Base-by-base conservation (phyloP, 768 basidiomycete species). In the Amanita molliuscula region DNA sequence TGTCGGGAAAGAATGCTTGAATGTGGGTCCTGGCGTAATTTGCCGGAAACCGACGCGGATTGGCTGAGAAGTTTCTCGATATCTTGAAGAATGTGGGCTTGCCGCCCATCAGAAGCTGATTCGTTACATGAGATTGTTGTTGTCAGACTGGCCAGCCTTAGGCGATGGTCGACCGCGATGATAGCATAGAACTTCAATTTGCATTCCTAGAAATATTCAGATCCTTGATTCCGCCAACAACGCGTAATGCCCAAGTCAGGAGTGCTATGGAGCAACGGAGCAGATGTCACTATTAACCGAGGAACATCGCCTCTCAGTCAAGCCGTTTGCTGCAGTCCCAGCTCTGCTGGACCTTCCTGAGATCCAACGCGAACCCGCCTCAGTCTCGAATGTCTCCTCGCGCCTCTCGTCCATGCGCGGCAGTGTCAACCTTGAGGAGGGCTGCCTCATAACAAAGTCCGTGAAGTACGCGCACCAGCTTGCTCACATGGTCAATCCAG, bases 391-490 rank as follows among this genome's bases (percentile, higher is more conserved):
- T 53, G 36, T 55, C 26, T 57, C 54, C 13, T 56, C 56, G 29
- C 37, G 33, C 16, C 23, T 8, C 29, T 33, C 33, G 10, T 33
- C 29, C 18, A 29, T 29, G 29, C 40, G 33, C 16, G 54, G 40
- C 13, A 34, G 37, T 48, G 47, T 58, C 10, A 38, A 53, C 48
- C 48, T 56, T 31, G 44, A 36, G 10, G 59, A 60, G 41, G 58
- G 58, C 37, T 58, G 56, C 47, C 21, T 60, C 23, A 36, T 60
- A 18, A 60, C 56, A 18, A 60, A 58, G 35, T 36, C 55, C 6
- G 53, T 58, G 16, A 58, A 54, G 31, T 59, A 60, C 50, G 50
- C 56, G 11, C 58, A 60, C 54, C 52, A 59, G 47, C 47, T 57
- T 36, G 44, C 36, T 15, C 52, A 46, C 25, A 55, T 43, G 50